Evolutionary conservation across 495 filamentous ascomycete genomes (phyloP).

Genomic region (Neurospora sublineolata): DNA sequence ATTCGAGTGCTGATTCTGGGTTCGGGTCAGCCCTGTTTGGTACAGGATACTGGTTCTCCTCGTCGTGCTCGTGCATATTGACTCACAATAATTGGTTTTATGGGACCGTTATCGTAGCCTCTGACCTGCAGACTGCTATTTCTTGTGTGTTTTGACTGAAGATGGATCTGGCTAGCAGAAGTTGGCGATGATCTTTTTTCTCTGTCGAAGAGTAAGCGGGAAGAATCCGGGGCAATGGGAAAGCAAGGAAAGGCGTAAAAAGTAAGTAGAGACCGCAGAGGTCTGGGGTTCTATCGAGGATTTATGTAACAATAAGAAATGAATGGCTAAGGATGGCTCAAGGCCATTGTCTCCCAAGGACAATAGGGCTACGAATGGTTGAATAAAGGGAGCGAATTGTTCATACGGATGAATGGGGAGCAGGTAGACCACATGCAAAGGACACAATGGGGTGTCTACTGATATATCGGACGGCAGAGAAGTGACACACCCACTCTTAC

Average conservation of each 20-base stretch:
- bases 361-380: neutral
- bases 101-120: neutral
- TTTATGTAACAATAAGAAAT: neutral
- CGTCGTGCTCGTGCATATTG: neutral
- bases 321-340: neutral
- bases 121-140: neutral
- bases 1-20: neutral
- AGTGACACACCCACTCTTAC: neutral
- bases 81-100: neutral
- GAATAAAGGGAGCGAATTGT: conserved; percentile 1
- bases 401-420: neutral
- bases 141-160: neutral
- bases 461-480: neutral
- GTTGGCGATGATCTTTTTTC: neutral
- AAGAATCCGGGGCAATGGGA: neutral
- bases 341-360: neutral
- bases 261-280: neutral
- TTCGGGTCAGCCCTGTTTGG: neutral
- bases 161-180: neutral
- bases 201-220: neutral
- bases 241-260: neutral
- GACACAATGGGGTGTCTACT: conserved; percentile 6
- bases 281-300: neutral
- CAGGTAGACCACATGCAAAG: neutral
- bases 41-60: neutral